These are phyloP conservation scores for Gnetum montanum DNA, from an alignment of 75 land plant species.

Conservation along the genomic window DNA sequence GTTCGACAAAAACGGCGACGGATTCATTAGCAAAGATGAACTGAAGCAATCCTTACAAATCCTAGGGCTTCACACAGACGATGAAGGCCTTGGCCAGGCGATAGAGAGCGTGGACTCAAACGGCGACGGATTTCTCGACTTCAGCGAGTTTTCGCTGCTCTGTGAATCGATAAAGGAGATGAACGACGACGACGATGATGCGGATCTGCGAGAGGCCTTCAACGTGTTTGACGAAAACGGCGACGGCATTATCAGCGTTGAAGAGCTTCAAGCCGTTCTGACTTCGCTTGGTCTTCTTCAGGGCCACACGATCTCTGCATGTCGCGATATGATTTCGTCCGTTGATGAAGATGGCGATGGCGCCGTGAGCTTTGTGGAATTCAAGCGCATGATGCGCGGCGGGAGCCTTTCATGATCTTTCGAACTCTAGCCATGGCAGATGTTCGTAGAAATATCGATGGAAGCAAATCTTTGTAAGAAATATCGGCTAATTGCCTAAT, in stretches of 20 bases:
- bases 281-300: constrained; percentile 36
- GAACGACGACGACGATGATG: constrained; percentile 14
- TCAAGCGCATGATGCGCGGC: constrained; percentile 59
- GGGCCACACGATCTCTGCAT: constrained; percentile 24
- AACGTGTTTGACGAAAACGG: constrained; percentile 52
- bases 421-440: no score
- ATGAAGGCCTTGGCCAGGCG: constrained; percentile 20
- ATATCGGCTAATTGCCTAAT: no score
- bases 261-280: constrained; percentile 46
- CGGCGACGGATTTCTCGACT: constrained; percentile 57
- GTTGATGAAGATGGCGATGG: constrained; percentile 73
- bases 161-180: constrained; percentile 13
- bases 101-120: constrained; percentile 39
- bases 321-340: constrained; percentile 46
- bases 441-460: no score
- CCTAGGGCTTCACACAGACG: constrained; percentile 18
- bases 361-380: constrained; percentile 51
- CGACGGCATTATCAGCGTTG: constrained; percentile 57
- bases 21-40: constrained; percentile 51
- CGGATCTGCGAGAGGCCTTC: constrained; percentile 59
- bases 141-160: constrained; percentile 47
- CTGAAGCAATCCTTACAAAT: constrained; percentile 39
- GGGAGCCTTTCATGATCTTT: no score
- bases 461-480: no score
- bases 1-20: constrained; percentile 74